Percentiles rank a stretch among this genome's conserved stretches.
Conservation (phyloP, 2,329 filamentous ascomycete genomes). For the Dothistroma septosporum region DNA sequence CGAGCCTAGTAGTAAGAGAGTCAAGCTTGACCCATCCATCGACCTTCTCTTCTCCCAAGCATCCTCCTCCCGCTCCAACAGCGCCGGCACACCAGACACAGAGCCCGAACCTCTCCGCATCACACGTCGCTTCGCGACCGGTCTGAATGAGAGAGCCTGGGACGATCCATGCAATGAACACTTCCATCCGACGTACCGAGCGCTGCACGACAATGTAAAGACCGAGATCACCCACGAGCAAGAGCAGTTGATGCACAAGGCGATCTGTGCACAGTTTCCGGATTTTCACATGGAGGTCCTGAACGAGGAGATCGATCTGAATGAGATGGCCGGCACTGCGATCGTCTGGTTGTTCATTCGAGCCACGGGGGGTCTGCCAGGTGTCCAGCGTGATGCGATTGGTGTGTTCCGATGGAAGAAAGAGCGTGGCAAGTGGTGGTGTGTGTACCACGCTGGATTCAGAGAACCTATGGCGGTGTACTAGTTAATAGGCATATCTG, state of each 20-base stretch:
- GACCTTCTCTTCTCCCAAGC: slow-evolving; percentile 2
- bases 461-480: slow-evolving; percentile 3
- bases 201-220: slow-evolving; percentile 4
- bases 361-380: not conserved
- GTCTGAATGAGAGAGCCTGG: slow-evolving; percentile 4
- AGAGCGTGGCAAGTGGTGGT: slow-evolving; percentile 5
- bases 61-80: not conserved
- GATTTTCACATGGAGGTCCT: slow-evolving; percentile 6
- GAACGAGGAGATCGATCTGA: slow-evolving; percentile 2
- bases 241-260: not conserved
- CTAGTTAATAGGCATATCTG: not conserved
- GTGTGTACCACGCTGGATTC: slow-evolving; percentile 2
- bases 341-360: slow-evolving; percentile 7
- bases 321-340: slow-evolving; percentile 1
- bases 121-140: not conserved
- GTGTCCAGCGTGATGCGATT: slow-evolving; percentile 1
- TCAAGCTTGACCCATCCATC: not conserved
- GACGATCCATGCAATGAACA: slow-evolving; percentile 2
- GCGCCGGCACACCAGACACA: slow-evolving; percentile 2
- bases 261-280: not conserved
- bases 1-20: not conserved
- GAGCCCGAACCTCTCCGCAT: slow-evolving; percentile 3
- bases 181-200: slow-evolving; percentile 3
- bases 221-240: slow-evolving; percentile 4
- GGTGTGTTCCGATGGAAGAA: slow-evolving; percentile 2